These are phyloP conservation scores for Fusarium gaditjirri DNA, from an alignment of 2,329 filamentous ascomycete species.

Conservation along the genomic window DNA sequence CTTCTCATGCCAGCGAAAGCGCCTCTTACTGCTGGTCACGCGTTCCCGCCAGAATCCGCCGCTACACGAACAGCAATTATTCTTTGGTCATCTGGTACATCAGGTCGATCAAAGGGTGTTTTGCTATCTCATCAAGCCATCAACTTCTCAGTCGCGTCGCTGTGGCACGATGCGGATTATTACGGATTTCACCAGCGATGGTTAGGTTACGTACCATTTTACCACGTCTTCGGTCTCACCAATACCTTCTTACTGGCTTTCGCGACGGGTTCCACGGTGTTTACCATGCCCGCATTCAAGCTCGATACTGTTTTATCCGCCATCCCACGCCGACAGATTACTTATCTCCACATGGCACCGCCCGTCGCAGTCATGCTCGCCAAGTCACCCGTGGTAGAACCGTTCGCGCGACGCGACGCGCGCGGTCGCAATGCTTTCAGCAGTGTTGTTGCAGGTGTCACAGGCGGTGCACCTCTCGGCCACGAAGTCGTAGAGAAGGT, in stretches of 20 bases:
- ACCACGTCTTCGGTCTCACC: conserved; percentile 69
- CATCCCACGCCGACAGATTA: conserved; percentile 71
- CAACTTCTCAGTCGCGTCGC: conserved; percentile 64
- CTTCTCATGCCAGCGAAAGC: conserved; percentile 61
- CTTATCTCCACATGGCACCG: conserved; percentile 72
- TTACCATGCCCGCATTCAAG: conserved; percentile 77
- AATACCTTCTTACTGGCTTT: conserved; percentile 69
- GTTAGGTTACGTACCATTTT: conserved; percentile 77
- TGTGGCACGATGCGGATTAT: conserved; percentile 62
- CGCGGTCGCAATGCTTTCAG: conserved; percentile 64
- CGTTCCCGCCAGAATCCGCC: conserved; percentile 48
- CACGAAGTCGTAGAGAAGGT: conserved; percentile 67
- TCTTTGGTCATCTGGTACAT: conserved; percentile 69
- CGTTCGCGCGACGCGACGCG: conserved; percentile 60
- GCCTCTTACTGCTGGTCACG: conserved; percentile 58
- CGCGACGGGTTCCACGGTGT: conserved; percentile 65
- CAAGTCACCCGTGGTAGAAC: conserved; percentile 75
- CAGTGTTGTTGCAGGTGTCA: conserved; percentile 62
- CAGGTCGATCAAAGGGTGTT: conserved; percentile 80
- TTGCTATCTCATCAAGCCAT: conserved; percentile 75
- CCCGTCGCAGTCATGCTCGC: conserved; percentile 76
- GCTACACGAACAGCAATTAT: conserved; percentile 67
- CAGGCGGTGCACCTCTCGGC: conserved; percentile 72
- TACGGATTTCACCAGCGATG: conserved; percentile 53
- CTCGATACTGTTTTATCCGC: conserved; percentile 71